Conservation (phyloP, 352 stramenopile species). For the Globisporangium canariense region DNA sequence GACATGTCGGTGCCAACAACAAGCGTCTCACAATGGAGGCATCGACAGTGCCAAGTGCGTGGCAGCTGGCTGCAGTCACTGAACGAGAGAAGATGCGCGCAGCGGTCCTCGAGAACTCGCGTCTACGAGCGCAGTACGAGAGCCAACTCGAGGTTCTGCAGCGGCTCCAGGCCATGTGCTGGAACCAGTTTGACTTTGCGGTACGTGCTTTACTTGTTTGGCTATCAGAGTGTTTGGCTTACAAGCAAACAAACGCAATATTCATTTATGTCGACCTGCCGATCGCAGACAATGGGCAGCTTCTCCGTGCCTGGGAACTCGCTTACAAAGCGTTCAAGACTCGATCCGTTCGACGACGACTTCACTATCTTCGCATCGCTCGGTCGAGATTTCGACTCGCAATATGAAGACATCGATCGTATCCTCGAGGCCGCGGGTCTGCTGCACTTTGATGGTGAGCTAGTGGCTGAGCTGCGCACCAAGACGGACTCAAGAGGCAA, state of each 20-base stretch:
- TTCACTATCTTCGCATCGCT: constrained; percentile 31
- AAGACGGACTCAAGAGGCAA: constrained; percentile 11
- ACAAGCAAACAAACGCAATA: no score
- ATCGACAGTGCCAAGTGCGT: constrained; percentile 9
- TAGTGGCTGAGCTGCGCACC: neutral
- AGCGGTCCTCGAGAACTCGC: constrained; percentile 32
- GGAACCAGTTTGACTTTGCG: constrained; percentile 13
- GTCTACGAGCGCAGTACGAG: constrained; percentile 27
- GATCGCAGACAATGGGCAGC: neutral
- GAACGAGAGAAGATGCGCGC: constrained; percentile 27
- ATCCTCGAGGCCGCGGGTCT: constrained; percentile 25
- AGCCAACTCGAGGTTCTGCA: constrained; percentile 32
- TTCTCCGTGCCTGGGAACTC: neutral
- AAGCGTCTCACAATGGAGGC: no score
- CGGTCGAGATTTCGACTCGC: constrained; percentile 21
- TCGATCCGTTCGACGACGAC: constrained; percentile 11
- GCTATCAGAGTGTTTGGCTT: no score
- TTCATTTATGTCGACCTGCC: no score
- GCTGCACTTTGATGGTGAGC: constrained; percentile 24
- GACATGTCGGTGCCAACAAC: neutral
- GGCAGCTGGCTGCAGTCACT: constrained; percentile 29
- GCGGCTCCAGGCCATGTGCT: constrained; percentile 29
- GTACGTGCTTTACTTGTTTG: neutral
- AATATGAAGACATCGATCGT: constrained; percentile 26
- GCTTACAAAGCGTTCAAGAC: neutral